These are phyloP conservation scores for Cadophora malorum DNA, from an alignment of 2,329 filamentous ascomycete species.

Conservation along the genomic window DNA sequence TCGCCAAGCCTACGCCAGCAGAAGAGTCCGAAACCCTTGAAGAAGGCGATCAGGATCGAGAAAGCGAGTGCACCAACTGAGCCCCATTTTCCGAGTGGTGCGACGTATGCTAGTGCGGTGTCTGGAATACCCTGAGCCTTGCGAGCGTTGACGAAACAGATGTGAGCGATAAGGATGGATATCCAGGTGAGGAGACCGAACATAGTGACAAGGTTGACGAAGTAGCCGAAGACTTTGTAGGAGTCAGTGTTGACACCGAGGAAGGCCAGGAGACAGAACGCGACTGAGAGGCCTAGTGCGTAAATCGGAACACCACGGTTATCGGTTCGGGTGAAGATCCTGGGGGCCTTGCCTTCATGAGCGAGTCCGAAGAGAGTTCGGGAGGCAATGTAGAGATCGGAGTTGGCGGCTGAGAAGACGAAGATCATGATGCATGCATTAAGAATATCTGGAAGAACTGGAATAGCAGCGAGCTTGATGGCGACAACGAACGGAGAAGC, in stretches of 20 bases:
- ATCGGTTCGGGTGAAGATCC: slow-evolving; percentile 60
- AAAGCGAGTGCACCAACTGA: slow-evolving; percentile 72
- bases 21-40: slow-evolving; percentile 78
- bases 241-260: slow-evolving; percentile 66
- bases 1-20: slow-evolving; percentile 64
- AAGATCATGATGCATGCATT: slow-evolving; percentile 72
- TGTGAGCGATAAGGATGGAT: slow-evolving; percentile 70
- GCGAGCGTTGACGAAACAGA: slow-evolving; percentile 69
- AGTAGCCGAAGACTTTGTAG: slow-evolving; percentile 71
- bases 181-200: slow-evolving; percentile 45
- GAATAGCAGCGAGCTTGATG: slow-evolving; percentile 70
- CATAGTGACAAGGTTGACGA: slow-evolving; percentile 66
- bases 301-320: slow-evolving; percentile 59
- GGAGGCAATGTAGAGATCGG: slow-evolving; percentile 68
- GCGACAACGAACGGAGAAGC: slow-evolving; percentile 61
- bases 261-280: slow-evolving; percentile 70
- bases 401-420: slow-evolving; percentile 67
- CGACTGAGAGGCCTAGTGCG: slow-evolving; percentile 50
- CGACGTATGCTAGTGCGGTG: slow-evolving; percentile 64
- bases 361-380: slow-evolving; percentile 75
- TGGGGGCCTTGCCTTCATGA: slow-evolving; percentile 68
- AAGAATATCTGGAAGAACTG: slow-evolving; percentile 68
- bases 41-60: slow-evolving; percentile 76
- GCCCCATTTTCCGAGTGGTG: slow-evolving; percentile 74
- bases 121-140: slow-evolving; percentile 64